Evolutionary conservation across 768 basidiomycete genomes (phyloP), one percentile per base, ranked within the genome.

Genomic region (Leucosporidium yakuticum): DNA sequence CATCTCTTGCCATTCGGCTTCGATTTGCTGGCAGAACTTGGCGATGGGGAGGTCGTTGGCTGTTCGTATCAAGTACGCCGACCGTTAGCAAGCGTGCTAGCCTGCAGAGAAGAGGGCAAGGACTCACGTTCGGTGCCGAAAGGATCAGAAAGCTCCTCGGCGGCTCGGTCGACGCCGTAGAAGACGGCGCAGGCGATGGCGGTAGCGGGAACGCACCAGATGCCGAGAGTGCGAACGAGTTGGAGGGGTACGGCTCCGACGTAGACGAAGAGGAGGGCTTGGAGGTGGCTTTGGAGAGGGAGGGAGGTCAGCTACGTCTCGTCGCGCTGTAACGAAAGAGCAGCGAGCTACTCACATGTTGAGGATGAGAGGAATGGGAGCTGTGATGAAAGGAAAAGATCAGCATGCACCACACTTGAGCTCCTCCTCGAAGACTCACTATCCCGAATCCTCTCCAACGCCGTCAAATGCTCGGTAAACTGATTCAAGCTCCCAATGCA

Each of bases 341-440:
- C 14, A 19, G 29, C 14, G 29, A 23, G 17, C 11, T 29, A 4
- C 55, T 57, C 23, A 36, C 55, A 72, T 49, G 31, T 69, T 60
- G 64, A 72, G 70, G 44, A 72, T 64, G 54, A 72, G 62, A 2
- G 70, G 70, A 31, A 72, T 72, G 2, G 70, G 70, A 6, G 70
- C 70, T 71, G 63, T 31, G 12, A 48, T 21, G 51, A 47, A 20
- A 51, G n/a, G 44, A 0, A 25, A 23, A n/a, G n/a, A 21, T 31
- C 27, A 12, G 32, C 32, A 51, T 20, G 50, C 50, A 7, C 4
- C 50, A 6, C 50, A 20, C 7, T 19, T 17, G 7, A 51, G 21
- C 50, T 6, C 50, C 19, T 20, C 50, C 21, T n/a, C 51, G n/a
- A 34, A 25, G 2, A 53, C 70, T 29, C 51, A 71, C 70, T 71